A percentile compares a stretch with the other conserved stretches of the same genome.
These are phyloP conservation scores for Quercus bicolor DNA, from an alignment of 306 rosid species.

Conservation along the genomic window DNA sequence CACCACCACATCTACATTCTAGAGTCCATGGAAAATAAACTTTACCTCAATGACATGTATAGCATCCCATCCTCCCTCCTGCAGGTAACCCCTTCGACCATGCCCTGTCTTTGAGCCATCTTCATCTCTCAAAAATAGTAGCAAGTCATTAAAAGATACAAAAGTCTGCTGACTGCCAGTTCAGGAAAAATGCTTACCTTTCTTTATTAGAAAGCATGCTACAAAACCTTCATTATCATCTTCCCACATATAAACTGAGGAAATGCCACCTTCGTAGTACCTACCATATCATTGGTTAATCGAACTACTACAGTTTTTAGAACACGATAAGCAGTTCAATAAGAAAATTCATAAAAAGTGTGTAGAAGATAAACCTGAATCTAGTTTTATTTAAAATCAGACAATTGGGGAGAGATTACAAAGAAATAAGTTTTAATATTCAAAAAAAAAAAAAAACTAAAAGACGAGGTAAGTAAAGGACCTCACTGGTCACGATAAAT, in stretches of 20 bases:
- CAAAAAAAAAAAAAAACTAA: constrained; percentile 17
- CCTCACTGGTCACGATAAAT: constrained; percentile 99
- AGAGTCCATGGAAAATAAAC: constrained; percentile 4
- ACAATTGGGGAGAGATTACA: background rate
- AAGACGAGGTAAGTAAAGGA: constrained; percentile 83
- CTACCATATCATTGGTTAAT: constrained; percentile 60
- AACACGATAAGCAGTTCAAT: background rate
- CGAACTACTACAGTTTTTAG: constrained; percentile 32
- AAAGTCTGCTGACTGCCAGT: constrained; percentile 10
- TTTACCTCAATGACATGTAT: constrained; percentile 95
- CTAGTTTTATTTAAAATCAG: constrained; percentile 9
- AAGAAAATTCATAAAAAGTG: background rate
- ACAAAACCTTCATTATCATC: constrained; percentile 87
- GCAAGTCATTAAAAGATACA: constrained; percentile 26
- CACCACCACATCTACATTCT: background rate
- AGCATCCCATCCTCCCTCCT: constrained; percentile 99
- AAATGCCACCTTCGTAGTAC: constrained; percentile 98
- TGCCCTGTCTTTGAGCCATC: constrained; percentile 98
- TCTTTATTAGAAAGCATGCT: constrained; percentile 86
- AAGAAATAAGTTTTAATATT: constrained; percentile 11
- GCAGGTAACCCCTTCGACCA: constrained; percentile 86
- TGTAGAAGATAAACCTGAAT: constrained; percentile 5
- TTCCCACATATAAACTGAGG: constrained; percentile 99
- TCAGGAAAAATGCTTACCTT: constrained; percentile 51
- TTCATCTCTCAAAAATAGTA: constrained; percentile 35